These are phyloP conservation scores for Aureobasidium pullulans DNA, from an alignment of 2,329 filamentous ascomycete genomes.

Conservation along the genomic window DNA sequence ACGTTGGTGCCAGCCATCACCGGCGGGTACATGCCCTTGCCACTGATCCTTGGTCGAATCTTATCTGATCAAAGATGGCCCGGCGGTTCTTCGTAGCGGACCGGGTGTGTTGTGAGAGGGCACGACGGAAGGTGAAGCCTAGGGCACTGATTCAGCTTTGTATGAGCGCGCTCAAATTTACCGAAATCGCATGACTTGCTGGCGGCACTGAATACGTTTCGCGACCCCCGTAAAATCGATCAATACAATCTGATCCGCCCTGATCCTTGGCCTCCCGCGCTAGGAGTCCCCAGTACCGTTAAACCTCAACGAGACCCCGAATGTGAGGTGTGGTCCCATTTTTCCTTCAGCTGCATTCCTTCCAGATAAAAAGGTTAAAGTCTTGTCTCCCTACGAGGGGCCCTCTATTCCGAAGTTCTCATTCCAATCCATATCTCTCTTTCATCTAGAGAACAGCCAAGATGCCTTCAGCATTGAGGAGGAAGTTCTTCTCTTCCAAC, in stretches of 20 bases:
- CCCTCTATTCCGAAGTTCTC: background rate
- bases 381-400: background rate
- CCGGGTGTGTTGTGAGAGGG: background rate
- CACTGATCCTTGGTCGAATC: conserved; percentile 9
- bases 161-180: background rate
- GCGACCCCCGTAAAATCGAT: background rate
- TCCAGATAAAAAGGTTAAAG: background rate
- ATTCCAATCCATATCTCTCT: background rate
- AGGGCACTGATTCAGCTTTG: background rate
- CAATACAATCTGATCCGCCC: conserved; percentile 2
- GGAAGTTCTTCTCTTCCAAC: background rate
- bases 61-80: conserved; percentile 3
- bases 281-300: conserved; percentile 8
- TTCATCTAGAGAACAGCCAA: background rate
- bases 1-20: background rate
- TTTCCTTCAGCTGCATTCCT: background rate
- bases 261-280: conserved; percentile 7
- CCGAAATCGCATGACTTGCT: conserved; percentile 2
- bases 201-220: background rate
- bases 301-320: conserved; percentile 1
- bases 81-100: conserved; percentile 4
- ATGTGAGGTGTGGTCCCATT: background rate
- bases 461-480: conserved; percentile 13
- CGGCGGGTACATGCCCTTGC: background rate
- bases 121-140: background rate